Base-by-base conservation (phyloP, 2,329 filamentous ascomycete species). In the Phialocephala sp. region DNA sequence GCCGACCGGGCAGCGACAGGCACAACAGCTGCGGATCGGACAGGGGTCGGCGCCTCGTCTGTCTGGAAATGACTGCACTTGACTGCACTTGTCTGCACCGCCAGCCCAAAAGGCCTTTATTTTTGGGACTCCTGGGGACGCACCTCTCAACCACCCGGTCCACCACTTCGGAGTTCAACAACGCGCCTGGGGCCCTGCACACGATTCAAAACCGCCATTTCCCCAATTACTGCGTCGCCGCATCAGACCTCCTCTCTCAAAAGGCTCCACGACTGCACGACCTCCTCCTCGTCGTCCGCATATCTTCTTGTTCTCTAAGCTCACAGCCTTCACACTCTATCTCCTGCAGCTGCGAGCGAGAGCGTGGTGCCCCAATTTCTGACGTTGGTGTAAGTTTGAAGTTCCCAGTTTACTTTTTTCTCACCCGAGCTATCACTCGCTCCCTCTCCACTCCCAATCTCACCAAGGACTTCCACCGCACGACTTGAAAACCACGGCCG, bases 401-500 rank as follows among this genome's bases (percentile, higher is more conserved):
- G 20, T 9, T 12, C 20, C 24, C 35, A 24, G 2, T 35, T 57
- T 43, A 18, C 11, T 58, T 32, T 52, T 36, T 62, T 66, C 59
- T 59, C 59, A 56, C 55, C 47, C 59, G 15, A 37, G 45, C 50
- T 57, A 36, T 15, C 20, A 52, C 55, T 39, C 55, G 5, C 55
- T 39, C 55, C 36, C 5, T 47, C 37, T 47, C 39, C 12, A 35
- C 37, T 37, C 22, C 24, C 41, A 56, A 62, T 39, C 59, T 24
- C 35, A 22, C 14, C 37, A 37, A 37, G 22, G 15, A 32, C 47
- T 18, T 22, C 58, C 37, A 24, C 57, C 39, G 27, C 63, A 60
- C 43, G 57, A 41, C 59, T 37, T 59, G 56, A 64, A 69, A 60
- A 58, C 36, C 43, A 57, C 61, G 68, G 64, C 71, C 63, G 61